Conservation (phyloP, 2,329 filamentous ascomycete genomes). For the Penicillium decumbens region DNA sequence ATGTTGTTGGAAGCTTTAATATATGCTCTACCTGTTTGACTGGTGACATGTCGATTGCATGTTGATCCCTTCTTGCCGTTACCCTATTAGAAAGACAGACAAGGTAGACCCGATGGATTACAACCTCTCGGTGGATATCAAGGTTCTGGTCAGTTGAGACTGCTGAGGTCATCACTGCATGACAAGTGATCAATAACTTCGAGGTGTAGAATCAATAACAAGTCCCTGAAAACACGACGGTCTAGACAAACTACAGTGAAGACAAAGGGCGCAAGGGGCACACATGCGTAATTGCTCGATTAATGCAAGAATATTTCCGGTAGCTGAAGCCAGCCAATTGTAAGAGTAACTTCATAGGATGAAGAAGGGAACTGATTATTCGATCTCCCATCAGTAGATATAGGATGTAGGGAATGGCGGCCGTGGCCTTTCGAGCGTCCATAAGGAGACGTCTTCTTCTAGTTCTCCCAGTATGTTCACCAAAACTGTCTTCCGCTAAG, state of each 20-base stretch:
- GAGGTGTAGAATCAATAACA: background rate
- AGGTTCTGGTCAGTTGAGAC: background rate
- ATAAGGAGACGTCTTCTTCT: no score
- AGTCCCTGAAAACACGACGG: background rate
- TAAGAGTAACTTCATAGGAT: background rate
- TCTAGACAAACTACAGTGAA: background rate
- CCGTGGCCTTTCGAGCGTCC: no score
- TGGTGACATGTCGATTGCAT: background rate
- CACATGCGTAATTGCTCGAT: background rate
- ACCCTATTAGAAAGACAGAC: background rate
- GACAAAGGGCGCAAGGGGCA: background rate
- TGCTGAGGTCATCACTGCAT: background rate
- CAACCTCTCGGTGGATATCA: background rate
- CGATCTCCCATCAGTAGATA: no score
- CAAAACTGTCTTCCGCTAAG: no score
- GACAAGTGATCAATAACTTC: background rate
- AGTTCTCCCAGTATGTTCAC: no score
- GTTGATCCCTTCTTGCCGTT: background rate
- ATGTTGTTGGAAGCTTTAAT: background rate
- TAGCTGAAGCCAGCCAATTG: no score
- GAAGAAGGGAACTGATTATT: no score
- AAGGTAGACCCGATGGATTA: background rate
- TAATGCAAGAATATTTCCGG: no score
- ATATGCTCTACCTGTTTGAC: background rate
- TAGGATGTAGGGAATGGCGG: no score